Percentiles rank a stretch among this genome's conserved stretches.
Conservation (phyloP, 2,329 filamentous ascomycete species). For the Ophiostoma himal-ulmi region DNA sequence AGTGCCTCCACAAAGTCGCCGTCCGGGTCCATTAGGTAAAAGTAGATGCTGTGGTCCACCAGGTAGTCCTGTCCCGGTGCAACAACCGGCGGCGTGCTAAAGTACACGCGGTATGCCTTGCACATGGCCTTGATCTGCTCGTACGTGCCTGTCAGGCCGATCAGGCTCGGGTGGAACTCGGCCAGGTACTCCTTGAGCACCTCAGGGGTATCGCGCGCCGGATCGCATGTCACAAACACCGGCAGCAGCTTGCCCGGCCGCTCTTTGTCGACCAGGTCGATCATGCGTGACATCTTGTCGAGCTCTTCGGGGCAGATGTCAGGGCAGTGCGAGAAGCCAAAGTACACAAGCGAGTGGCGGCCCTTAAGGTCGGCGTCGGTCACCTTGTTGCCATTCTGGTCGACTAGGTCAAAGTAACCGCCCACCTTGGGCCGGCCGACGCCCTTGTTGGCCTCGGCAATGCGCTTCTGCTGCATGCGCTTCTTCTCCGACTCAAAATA, state of each 20-base stretch:
- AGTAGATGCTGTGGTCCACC: conserved; percentile 98
- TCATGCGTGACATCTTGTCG: conserved; percentile 97
- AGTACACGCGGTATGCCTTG: conserved; percentile 95
- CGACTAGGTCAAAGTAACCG: conserved; percentile 73
- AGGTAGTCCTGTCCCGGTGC: conserved; percentile 93
- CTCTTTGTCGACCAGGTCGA: conserved; percentile 61
- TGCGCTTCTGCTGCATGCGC: conserved; percentile 79
- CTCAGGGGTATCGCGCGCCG: conserved; percentile 78
- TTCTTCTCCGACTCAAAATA: conserved; percentile 94
- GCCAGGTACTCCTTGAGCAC: conserved; percentile 78
- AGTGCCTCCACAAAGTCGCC: conserved; percentile 97
- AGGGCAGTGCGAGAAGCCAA: conserved; percentile 96
- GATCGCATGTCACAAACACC: conserved; percentile 94
- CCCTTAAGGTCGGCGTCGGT: conserved; percentile 78
- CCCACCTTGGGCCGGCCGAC: conserved; percentile 91
- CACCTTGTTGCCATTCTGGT: conserved; percentile 74
- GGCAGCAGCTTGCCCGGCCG: conserved; percentile 56
- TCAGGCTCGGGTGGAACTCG: conserved; percentile 82
- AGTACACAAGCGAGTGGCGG: conserved; percentile 83
- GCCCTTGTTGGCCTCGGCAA: conserved; percentile 89
- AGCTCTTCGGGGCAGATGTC: conserved; percentile 99
- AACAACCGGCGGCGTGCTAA: conserved; percentile 82
- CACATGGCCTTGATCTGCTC: conserved; percentile 90
- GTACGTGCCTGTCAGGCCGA: conserved; percentile 89
- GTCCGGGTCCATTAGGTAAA: conserved; percentile 98